Base-by-base conservation (phyloP, 2,329 filamentous ascomycete genomes). In the Aureobasidium sp. region DNA sequence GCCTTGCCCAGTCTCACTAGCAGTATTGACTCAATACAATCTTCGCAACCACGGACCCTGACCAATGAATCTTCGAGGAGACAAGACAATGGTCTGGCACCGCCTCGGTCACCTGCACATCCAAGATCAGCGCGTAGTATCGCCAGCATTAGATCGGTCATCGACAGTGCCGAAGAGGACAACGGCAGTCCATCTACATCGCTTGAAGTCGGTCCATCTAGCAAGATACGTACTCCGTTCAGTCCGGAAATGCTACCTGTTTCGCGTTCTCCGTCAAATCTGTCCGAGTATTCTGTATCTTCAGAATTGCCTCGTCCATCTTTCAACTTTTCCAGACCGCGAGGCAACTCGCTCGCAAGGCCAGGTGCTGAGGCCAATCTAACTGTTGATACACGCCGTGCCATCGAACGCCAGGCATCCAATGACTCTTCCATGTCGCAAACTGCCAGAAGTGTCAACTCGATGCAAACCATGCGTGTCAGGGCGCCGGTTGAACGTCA, bases 271-370 rank as follows among this genome's bases (percentile, higher is more conserved):
- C 91, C 91, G 2, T 97, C 94, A 0, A 82, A 90, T 41, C 86
- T 86, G 64, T 97, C 93, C 1, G 90, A 96, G 64, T 83, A 84
- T 55, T 96, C 91, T 2, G 81, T 82, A 48, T 81, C 76, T 52
- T 80, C 69, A 21, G 75, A 78, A 34, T 75, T 91, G 39, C 85
- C 87, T 13, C 83, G 87, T 16, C 89, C 91, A 0, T 85, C 89
- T 0, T 93, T 95, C 76, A 97, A 99, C 75, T 97, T 97, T 73
- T 97, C 94, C 0, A 84, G 94, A 47, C 94, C 94, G 0, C 76
- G 96, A 64, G 97, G 93, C 73, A 82, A 87, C 70, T 83, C 86
- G 63, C 76, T 78, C 36, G 70, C 66, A 54, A 68, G 66, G 29
- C 69, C 42, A n/a, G 41, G 29, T 11, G 30, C 39, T 8, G 41